Base-by-base conservation (phyloP, 2,329 filamentous ascomycete genomes). In the Cercospora sojina region DNA sequence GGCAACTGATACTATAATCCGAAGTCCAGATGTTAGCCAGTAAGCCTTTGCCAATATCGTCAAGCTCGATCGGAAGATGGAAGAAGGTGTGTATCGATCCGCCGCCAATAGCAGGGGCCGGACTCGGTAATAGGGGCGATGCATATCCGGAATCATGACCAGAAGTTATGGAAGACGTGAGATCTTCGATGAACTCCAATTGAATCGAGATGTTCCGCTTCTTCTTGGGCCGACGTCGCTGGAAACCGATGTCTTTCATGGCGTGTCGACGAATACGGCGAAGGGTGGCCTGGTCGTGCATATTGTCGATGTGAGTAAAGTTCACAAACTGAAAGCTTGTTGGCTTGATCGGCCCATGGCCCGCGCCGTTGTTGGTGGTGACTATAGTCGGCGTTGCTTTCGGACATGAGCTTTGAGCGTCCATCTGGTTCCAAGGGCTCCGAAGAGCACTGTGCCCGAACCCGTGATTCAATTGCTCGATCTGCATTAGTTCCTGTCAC, bases 261-360 rank as follows among this genome's bases (percentile, higher is more conserved):
- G 64, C 64, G 41, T 66, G 64, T 16, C 64, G 64, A 25, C 64
- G 59, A 27, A 66, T 64, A 20, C 60, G 61, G 43, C 59, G 59
- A 8, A 63, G 43, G 9, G 64, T 60, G 3, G 18, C 32, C 13
- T 60, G 29, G 43, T 66, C 60, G 51, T 58, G 43, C 6, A 38
- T 38, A 38, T 64, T 53, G 29, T 59, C 56, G 23, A 49, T 43
- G 53, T 64, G 29, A 5, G 38, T 32, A 32, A 67, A 64, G 16
- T 56, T 59, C 18, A 67, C 55, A n/a, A 60, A 67, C 18, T 67
- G 59, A 31, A 67, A 67, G 65, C 65, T 67, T 27, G 23, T 13
- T 51, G 47, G 47, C 47, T 27, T 51, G 47, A 18, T 20, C 47
- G 23, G 47, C 13, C 47, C 35, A 38, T 38, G 35, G 35, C 35